phyloP scores from a whole-genome alignment of 2,329 filamentous ascomycete species.

The Acrodontium crateriforme region DNA sequence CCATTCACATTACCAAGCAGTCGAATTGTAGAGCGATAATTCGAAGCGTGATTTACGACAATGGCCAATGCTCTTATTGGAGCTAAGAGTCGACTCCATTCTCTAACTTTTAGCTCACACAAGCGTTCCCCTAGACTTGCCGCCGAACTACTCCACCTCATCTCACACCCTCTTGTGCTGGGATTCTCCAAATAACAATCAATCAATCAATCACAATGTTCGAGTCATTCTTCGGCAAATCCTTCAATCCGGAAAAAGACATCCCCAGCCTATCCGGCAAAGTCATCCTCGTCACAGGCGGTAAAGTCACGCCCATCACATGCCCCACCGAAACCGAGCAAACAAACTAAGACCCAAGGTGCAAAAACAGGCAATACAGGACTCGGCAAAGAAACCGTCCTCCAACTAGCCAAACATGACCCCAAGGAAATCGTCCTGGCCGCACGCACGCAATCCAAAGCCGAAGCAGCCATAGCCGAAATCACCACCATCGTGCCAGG shows the following conservation, averaged over 20 bases:
- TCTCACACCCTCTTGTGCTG: too few species aligned
- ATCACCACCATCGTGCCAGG: slow-evolving; percentile 21
- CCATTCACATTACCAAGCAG: slow-evolving; percentile 50
- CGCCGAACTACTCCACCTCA: too few species aligned
- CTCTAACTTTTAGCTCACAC: too few species aligned
- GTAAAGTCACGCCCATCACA: too few species aligned
- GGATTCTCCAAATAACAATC: too few species aligned
- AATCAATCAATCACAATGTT: too few species aligned
- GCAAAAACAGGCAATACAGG: slow-evolving; percentile 33
- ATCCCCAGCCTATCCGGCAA: slow-evolving; percentile 29
- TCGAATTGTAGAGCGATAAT: slow-evolving; percentile 59
- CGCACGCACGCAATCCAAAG: slow-evolving; percentile 29
- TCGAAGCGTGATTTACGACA: too few species aligned
- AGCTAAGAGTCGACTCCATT: too few species aligned
- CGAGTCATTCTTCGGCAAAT: too few species aligned
- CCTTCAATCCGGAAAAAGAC: slow-evolving; percentile 23
- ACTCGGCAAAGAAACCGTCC: slow-evolving; percentile 32
- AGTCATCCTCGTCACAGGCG: slow-evolving; percentile 31
- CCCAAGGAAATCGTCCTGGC: slow-evolving; percentile 33
- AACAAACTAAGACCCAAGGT: too few species aligned
- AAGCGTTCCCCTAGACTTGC: too few species aligned
- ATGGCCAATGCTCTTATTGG: too few species aligned
- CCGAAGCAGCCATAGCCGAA: slow-evolving; percentile 24
- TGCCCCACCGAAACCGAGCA: background rate
- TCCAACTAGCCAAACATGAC: slow-evolving; percentile 28